Conservation (phyloP, 805 yeast genomes). For the Starmerella ratchasimensis region DNA sequence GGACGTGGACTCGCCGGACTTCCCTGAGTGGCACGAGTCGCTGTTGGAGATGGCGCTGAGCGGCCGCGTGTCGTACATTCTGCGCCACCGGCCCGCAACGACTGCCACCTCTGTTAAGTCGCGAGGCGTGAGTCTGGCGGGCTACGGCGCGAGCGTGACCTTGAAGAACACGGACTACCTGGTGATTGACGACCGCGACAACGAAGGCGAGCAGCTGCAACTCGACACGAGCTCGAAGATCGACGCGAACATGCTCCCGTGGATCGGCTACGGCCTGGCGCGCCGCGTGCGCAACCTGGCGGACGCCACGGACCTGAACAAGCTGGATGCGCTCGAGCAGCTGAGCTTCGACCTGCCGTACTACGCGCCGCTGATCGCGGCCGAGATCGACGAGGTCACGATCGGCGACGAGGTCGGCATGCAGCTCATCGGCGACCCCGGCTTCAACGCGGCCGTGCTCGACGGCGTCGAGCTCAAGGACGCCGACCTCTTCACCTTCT, state of each 20-base stretch:
- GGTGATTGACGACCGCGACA: constrained; percentile 46
- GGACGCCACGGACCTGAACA: neutral
- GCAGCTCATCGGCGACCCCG: constrained; percentile 22
- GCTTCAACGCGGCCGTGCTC: constrained; percentile 35
- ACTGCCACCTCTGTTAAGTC: neutral
- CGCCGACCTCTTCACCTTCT: constrained; percentile 22
- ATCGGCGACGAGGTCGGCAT: constrained; percentile 19
- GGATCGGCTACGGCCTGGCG: constrained; percentile 19
- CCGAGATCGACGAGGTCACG: constrained; percentile 21
- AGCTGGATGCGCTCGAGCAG: constrained; percentile 11
- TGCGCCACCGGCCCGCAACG: constrained; percentile 50
- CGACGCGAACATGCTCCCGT: constrained; percentile 5
- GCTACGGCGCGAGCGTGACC: constrained; percentile 55
- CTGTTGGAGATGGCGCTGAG: constrained; percentile 44
- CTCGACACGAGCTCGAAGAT: constrained; percentile 16
- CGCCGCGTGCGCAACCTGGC: constrained; percentile 6
- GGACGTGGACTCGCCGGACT: constrained; percentile 37
- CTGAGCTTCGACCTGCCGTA: constrained; percentile 44
- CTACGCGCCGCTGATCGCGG: constrained; percentile 30
- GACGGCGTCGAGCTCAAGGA: constrained; percentile 47
- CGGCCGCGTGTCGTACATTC: constrained; percentile 57
- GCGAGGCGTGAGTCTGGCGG: constrained; percentile 24
- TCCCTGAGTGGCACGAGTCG: constrained; percentile 44
- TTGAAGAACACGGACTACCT: constrained; percentile 54
- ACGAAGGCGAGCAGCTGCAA: constrained; percentile 18